phyloP scores from a whole-genome alignment of 495 filamentous ascomycete species.

The Trichoderma virens region DNA sequence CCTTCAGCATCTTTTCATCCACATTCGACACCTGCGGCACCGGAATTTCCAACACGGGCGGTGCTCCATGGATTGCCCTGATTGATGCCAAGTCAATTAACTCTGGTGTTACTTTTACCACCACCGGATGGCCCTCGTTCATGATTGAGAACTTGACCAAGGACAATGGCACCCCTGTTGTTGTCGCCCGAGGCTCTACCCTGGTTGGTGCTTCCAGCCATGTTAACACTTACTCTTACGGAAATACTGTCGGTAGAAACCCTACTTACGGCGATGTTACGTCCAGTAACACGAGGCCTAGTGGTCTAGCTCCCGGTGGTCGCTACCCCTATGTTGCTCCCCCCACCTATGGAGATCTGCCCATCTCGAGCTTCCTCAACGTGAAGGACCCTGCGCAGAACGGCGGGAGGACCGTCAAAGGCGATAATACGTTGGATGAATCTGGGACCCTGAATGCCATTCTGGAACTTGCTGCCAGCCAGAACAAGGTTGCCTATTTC shows the following conservation, averaged over 20 bases:
- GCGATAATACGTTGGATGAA: slow-evolving; percentile 68
- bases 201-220: slow-evolving; percentile 19
- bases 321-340: slow-evolving; percentile 26
- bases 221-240: slow-evolving; percentile 29
- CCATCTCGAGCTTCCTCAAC: slow-evolving; percentile 33
- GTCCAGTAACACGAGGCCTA: slow-evolving; percentile 21
- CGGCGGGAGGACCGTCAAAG: slow-evolving; percentile 24
- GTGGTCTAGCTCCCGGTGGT: slow-evolving; percentile 24
- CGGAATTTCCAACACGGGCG: slow-evolving; percentile 47
- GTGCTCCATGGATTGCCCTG: slow-evolving; percentile 32
- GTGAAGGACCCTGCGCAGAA: slow-evolving; percentile 36
- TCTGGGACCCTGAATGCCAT: slow-evolving; percentile 49
- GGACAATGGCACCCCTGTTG: slow-evolving; percentile 27
- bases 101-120: slow-evolving; percentile 30
- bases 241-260: slow-evolving; percentile 48
- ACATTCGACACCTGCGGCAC: slow-evolving; percentile 48
- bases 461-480: slow-evolving; percentile 43
- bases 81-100: slow-evolving; percentile 34
- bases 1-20: slow-evolving; percentile 37
- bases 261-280: slow-evolving; percentile 49
- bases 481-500: slow-evolving; percentile 52
- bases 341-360: slow-evolving; percentile 30
- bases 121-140: slow-evolving; percentile 29
- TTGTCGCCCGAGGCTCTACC: slow-evolving; percentile 21
- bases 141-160: slow-evolving; percentile 36